phyloP scores from a whole-genome alignment of 116 monocot species.

The Dioscorea cayenensis region DNA sequence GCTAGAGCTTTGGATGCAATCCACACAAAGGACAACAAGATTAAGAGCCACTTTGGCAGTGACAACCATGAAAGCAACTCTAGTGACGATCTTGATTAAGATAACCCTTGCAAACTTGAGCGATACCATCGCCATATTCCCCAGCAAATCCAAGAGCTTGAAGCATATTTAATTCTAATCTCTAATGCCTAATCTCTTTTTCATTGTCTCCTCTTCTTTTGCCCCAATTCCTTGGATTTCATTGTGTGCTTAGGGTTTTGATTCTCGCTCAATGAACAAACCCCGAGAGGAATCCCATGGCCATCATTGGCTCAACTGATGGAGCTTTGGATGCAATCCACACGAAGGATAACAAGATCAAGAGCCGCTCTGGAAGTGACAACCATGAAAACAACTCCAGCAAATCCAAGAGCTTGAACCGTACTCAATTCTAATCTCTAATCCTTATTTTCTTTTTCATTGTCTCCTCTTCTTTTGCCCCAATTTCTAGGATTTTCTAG shows the following conservation, averaged over 20 bases:
- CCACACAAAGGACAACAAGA: slow-evolving; percentile 17
- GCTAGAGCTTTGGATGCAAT: slow-evolving; percentile 9
- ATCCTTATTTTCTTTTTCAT: neutral
- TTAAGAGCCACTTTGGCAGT: slow-evolving; percentile 81
- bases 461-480: neutral
- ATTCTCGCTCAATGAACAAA: slow-evolving; percentile 23
- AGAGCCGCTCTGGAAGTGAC: slow-evolving; percentile 84
- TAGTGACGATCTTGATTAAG: slow-evolving; percentile 68
- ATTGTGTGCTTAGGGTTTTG: neutral
- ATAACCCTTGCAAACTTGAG: slow-evolving; percentile 70
- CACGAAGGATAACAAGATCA: slow-evolving; percentile 32
- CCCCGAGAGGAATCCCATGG: slow-evolving; percentile 14
- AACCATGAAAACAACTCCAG: slow-evolving; percentile 70
- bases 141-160: slow-evolving; percentile 93
- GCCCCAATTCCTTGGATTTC: neutral
- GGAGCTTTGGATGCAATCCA: slow-evolving; percentile 9
- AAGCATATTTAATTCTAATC: slow-evolving; percentile 33
- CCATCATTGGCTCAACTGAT: neutral
- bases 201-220: neutral
- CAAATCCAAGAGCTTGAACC: slow-evolving; percentile 97
- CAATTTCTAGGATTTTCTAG: neutral
- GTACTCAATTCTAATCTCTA: slow-evolving; percentile 19
- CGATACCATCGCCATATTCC: slow-evolving; percentile 91
- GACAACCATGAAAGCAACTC: slow-evolving; percentile 75
- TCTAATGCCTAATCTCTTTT: neutral